phyloP scores from a whole-genome alignment of 1,284 basidiomycete species.

The Ustanciosporium gigantosporum region DNA sequence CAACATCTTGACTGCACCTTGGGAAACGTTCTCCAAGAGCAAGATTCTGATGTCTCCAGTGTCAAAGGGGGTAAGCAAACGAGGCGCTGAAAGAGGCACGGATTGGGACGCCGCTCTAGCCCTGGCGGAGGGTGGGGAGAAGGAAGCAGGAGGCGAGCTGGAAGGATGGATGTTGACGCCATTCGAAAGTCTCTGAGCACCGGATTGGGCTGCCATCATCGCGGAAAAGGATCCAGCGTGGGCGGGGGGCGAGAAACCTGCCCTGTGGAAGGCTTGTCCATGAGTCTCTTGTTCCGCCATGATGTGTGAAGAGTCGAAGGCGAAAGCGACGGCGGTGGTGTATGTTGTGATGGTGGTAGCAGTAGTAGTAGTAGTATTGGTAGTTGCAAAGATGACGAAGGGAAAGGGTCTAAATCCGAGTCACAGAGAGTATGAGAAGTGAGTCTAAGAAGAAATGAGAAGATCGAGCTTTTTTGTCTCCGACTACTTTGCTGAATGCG shows the following conservation, averaged over 20 bases:
- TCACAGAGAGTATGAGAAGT: too few species aligned
- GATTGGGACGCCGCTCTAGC: slow-evolving; percentile 34
- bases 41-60: slow-evolving; percentile 66
- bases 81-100: slow-evolving; percentile 36
- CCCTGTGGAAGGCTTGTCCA: slow-evolving; percentile 49
- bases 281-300: slow-evolving; percentile 37
- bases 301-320: background rate
- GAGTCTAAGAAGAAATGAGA: too few species aligned
- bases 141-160: slow-evolving; percentile 28
- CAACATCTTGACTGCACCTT: slow-evolving; percentile 83
- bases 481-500: too few species aligned
- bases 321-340: background rate
- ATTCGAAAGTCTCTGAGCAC: slow-evolving; percentile 27
- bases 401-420: too few species aligned
- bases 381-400: too few species aligned
- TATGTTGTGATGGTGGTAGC: too few species aligned
- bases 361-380: too few species aligned
- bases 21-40: slow-evolving; percentile 92
- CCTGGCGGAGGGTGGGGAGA: slow-evolving; percentile 34
- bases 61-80: slow-evolving; percentile 57
- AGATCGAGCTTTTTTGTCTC: too few species aligned
- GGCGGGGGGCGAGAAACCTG: slow-evolving; percentile 51
- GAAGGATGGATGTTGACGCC: slow-evolving; percentile 24
- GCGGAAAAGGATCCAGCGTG: slow-evolving; percentile 47
- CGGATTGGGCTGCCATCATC: slow-evolving; percentile 51